Conservation (phyloP, 257 asterid species). For the Solanum chiquidenum region DNA sequence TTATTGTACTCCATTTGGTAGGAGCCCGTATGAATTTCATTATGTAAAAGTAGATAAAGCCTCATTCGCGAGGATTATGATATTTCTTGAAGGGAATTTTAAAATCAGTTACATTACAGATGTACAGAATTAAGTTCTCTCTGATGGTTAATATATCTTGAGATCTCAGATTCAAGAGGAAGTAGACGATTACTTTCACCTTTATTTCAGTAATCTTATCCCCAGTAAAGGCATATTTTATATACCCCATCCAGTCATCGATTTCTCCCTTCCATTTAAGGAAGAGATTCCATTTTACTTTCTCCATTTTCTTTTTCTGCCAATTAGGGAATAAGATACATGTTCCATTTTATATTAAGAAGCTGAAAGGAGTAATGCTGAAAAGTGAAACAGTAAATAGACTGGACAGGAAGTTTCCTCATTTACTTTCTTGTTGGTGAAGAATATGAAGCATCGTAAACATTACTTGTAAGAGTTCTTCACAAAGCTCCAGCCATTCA, state of each 20-base stretch:
- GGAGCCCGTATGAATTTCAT: not conserved
- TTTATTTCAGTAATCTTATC: not conserved
- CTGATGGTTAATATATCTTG: not conserved
- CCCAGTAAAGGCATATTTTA: not conserved
- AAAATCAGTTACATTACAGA: not conserved
- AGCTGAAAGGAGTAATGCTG: not conserved
- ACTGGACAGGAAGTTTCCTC: not conserved
- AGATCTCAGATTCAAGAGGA: not conserved
- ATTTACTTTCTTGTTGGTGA: not conserved
- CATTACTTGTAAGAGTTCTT: slow-evolving; percentile 91
- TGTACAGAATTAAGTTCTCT: not conserved
- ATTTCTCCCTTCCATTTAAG: not conserved
- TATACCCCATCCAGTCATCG: not conserved
- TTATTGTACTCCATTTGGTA: not conserved
- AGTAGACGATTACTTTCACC: not conserved
- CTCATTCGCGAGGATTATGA: not conserved
- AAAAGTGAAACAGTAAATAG: not conserved
- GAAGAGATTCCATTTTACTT: not conserved
- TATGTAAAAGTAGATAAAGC: not conserved
- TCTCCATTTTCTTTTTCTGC: not conserved
- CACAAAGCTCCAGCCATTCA: slow-evolving; percentile 97
- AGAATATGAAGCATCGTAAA: not conserved
- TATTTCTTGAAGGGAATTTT: not conserved
- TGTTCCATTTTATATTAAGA: not conserved
- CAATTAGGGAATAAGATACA: not conserved